Percentiles rank a stretch among this genome's conserved stretches.
These are phyloP conservation scores for Oryza longistaminata DNA, from an alignment of 176 grass and related monocot genomes.

Conservation along the genomic window DNA sequence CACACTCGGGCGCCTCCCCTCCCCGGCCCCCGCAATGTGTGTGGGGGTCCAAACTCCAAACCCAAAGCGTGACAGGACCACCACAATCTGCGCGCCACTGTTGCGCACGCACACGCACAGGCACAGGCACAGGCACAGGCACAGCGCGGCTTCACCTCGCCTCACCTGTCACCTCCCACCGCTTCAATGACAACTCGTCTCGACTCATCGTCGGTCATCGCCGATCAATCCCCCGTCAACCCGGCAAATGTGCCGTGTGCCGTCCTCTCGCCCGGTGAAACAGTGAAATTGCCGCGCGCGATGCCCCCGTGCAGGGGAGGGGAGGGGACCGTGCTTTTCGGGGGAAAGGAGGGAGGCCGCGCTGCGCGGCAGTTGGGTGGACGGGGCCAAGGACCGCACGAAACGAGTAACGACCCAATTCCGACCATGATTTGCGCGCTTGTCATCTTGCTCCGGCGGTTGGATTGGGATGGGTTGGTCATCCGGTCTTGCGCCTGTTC, in stretches of 20 bases:
- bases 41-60: background rate
- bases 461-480: background rate
- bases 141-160: background rate
- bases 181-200: background rate
- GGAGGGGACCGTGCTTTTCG: too few relatives aligned
- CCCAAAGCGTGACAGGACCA: slow-evolving; percentile 13
- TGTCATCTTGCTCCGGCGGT: background rate
- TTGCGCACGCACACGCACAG: background rate
- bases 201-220: background rate
- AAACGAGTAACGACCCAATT: background rate
- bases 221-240: background rate
- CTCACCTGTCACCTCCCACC: slow-evolving; percentile 14
- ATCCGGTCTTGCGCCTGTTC: background rate
- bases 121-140: background rate
- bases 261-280: background rate
- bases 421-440: background rate
- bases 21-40: too few relatives aligned
- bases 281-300: too few relatives aligned
- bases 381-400: background rate
- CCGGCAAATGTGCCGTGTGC: too few relatives aligned
- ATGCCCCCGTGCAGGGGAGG: too few relatives aligned
- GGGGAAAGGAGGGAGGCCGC: too few relatives aligned
- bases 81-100: slow-evolving; percentile 29
- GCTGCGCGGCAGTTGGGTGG: too few relatives aligned
- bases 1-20: too few relatives aligned